These are phyloP conservation scores for Solanum pinnatisectum DNA, from an alignment of 257 asterid genomes.

Conservation along the genomic window DNA sequence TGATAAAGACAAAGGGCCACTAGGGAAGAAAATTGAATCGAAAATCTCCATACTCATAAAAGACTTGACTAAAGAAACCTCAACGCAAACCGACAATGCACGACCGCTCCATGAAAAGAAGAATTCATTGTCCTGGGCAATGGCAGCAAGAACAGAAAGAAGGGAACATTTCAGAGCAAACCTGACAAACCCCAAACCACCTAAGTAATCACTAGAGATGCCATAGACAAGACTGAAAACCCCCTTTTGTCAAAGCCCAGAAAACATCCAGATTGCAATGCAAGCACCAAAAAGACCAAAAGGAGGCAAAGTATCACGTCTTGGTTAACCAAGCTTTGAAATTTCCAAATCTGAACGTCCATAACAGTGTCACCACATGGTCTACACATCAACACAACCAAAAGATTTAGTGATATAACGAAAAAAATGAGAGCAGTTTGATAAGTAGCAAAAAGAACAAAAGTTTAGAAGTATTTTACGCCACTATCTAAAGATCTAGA, in stretches of 20 bases:
- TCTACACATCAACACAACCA: not conserved
- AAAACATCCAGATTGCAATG: not conserved
- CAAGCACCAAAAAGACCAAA: not conserved
- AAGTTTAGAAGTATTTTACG: not conserved
- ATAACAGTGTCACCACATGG: not conserved
- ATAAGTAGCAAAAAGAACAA: not conserved
- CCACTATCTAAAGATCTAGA: not conserved
- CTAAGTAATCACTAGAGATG: not conserved
- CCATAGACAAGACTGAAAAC: not conserved
- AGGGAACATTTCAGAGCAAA: not conserved
- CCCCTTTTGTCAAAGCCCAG: not conserved
- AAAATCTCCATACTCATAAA: too few relatives aligned
- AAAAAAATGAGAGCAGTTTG: not conserved
- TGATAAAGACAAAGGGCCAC: not conserved
- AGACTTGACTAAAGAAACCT: not conserved
- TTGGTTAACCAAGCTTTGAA: not conserved
- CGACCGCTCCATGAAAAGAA: not conserved
- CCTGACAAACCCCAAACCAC: not conserved
- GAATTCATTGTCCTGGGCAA: not conserved
- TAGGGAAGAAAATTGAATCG: not conserved
- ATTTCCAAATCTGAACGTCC: not conserved
- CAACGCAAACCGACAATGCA: not conserved
- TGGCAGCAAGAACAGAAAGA: not conserved
- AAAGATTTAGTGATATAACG: not conserved
- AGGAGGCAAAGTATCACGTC: not conserved